Evolutionary conservation across 257 asterid genomes (phyloP), one percentile per base, ranked within the genome.

Genomic region (Solanum rostratum): DNA sequence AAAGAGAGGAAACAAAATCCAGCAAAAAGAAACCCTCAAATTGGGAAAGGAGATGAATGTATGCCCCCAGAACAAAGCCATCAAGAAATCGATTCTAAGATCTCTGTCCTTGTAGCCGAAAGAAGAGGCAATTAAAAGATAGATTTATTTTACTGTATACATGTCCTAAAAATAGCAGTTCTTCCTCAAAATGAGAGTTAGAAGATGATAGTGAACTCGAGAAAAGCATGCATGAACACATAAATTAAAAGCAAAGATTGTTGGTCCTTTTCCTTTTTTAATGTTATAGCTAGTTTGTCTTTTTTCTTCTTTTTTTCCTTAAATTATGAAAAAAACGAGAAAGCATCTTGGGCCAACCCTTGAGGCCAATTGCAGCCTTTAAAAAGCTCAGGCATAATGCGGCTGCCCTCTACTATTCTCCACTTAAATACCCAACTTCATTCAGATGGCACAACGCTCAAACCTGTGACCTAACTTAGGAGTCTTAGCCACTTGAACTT

Each of bases 61-160:
- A n/a, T 82, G 91, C 97, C 94, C 84, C 94, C 94, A 93, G 97
- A 93, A 92, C 94, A 93, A 90, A 80, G 95, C 93, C 89, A 85
- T 78, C 92, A 91, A 89, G 92, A 90, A 89, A 89, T 83, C 86
- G 90, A 92, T 83, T 88, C 82, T 71, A 59, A 76, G 90, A 91
- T 88, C 89, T 85, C 88, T 29, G 80, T 78, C 90, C 91, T 88
- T 88, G 94, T 45, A 89, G 92, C 97, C 79, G 95, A 93, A 92
- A 92, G 94, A 92, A 93, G 95, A 90, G 95, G 97, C 92, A 84
- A 50, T 27, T 10, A 4, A 24, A 12, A 4, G 57, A 49, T 49
- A 76, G 19, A 76, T 15, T 24, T 24, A 49, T 49, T 49, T 74
- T 49, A 50, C 10, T 0, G 12, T 15, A 76, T 24, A 12, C 82